Conservation (phyloP, 2,329 filamentous ascomycete genomes). For the Venturiaceae sp. region DNA sequence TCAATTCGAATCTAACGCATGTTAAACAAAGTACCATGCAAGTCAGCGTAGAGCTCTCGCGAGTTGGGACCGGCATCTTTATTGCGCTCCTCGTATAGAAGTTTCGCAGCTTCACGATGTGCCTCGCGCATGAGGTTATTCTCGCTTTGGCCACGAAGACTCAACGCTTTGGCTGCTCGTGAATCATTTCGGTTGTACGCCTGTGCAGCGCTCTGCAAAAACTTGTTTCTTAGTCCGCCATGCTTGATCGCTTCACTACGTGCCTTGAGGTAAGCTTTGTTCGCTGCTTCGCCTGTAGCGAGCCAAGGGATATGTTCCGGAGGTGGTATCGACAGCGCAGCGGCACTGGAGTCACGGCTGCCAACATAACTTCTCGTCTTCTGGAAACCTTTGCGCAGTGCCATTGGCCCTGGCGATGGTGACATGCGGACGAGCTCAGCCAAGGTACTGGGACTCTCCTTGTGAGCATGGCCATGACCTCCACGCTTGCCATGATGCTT, state of each 20-base stretch:
- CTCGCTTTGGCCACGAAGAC: conserved; percentile 87
- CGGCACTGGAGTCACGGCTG: conserved; percentile 62
- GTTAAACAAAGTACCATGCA: conserved; percentile 52
- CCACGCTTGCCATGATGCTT: conserved; percentile 91
- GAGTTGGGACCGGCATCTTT: conserved; percentile 46
- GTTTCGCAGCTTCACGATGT: conserved; percentile 83
- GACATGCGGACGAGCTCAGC: conserved; percentile 95
- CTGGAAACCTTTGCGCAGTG: conserved; percentile 30
- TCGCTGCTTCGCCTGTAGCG: conserved; percentile 82
- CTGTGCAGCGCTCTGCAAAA: conserved; percentile 84
- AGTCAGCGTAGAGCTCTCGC: conserved; percentile 82
- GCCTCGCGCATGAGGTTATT: conserved; percentile 97
- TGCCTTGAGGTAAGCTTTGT: conserved; percentile 90
- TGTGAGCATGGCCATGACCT: conserved; percentile 62
- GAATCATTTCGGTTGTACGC: conserved; percentile 98
- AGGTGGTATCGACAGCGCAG: conserved; percentile 72
- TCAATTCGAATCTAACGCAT: neutral
- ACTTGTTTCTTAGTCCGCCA: conserved; percentile 92
- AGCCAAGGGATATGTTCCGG: conserved; percentile 95
- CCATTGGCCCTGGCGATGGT: conserved; percentile 64
- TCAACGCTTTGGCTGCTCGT: conserved; percentile 87
- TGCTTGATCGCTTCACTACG: conserved; percentile 95
- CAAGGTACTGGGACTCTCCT: conserved; percentile 54
- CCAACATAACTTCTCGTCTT: neutral
- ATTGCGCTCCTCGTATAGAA: conserved; percentile 91